A percentile compares a stretch with the other conserved stretches of the same genome.
Conservation (phyloP, 2,329 filamentous ascomycete genomes). For the Onygena corvina region DNA sequence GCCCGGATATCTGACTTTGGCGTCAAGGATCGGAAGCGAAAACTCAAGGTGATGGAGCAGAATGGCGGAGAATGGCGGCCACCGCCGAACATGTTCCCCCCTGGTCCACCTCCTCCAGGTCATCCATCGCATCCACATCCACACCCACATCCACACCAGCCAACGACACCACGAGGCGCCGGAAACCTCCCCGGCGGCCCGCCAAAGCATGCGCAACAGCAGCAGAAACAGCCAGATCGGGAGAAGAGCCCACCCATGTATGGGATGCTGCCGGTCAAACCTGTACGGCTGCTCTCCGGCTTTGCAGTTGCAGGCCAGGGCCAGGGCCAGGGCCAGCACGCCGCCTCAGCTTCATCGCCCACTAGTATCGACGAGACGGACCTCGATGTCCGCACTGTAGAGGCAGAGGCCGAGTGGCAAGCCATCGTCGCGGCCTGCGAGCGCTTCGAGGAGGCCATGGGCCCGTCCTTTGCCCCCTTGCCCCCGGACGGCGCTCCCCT, state of each 20-base stretch:
- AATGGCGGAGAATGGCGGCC: slow-evolving; percentile 48
- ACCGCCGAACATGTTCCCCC: slow-evolving; percentile 37
- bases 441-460: slow-evolving; percentile 46
- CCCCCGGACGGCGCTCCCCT: slow-evolving; percentile 53
- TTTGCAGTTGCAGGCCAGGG: too few species aligned
- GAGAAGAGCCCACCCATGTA: slow-evolving; percentile 32
- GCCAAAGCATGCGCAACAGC: slow-evolving; percentile 14
- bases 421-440: slow-evolving; percentile 33
- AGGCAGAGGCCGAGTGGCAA: slow-evolving; percentile 68
- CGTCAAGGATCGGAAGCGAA: slow-evolving; percentile 63
- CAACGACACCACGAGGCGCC: too few species aligned
- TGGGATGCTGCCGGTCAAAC: slow-evolving; percentile 38
- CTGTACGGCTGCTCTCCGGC: slow-evolving; percentile 37
- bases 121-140: too few species aligned
- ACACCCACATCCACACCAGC: too few species aligned
- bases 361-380: slow-evolving; percentile 40
- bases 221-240: slow-evolving; percentile 14
- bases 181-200: slow-evolving; percentile 8
- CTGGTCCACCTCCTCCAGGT: slow-evolving; percentile 16
- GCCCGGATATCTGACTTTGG: slow-evolving; percentile 70
- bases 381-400: slow-evolving; percentile 51
- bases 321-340: too few species aligned
- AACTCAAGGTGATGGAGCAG: slow-evolving; percentile 53
- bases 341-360: slow-evolving; percentile 16
- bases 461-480: slow-evolving; percentile 64